Percentiles rank a stretch among this genome's conserved stretches.
Evolutionary conservation across 2,329 filamentous ascomycete species (phyloP).

Genomic region (Pseudogymnoascus sp.): DNA sequence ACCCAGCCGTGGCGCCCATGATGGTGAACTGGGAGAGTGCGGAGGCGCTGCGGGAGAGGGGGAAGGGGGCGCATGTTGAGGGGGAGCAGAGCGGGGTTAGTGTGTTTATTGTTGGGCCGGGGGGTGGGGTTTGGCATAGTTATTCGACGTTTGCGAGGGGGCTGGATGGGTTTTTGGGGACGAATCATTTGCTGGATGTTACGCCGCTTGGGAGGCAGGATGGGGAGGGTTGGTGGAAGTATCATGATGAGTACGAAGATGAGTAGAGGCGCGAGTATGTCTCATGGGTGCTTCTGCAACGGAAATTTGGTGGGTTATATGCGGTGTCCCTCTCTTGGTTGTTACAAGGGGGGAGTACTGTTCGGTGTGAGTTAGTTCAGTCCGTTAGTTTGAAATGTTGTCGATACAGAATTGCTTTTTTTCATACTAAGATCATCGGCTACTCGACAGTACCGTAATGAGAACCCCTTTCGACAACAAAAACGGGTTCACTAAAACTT

Average conservation of each 20-base stretch:
- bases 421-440: neutral
- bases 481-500: neutral
- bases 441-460: neutral
- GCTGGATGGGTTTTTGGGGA: conserved; percentile 27
- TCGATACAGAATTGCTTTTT: neutral
- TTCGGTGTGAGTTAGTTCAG: neutral
- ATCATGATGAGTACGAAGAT: conserved; percentile 17
- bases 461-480: neutral
- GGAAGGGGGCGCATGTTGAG: conserved; percentile 20
- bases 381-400: neutral
- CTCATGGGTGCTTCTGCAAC: neutral
- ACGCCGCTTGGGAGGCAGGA: conserved; percentile 31
- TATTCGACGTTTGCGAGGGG: conserved; percentile 32
- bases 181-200: conserved; percentile 29
- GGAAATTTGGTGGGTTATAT: neutral
- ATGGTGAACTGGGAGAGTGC: conserved; percentile 22
- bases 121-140: conserved; percentile 31
- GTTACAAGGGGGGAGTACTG: neutral
- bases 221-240: conserved; percentile 11
- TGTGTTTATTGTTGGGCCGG: conserved; percentile 29
- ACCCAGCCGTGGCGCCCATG: conserved; percentile 23
- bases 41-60: neutral
- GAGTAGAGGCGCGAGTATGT: neutral
- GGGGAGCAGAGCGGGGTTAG: conserved; percentile 33
- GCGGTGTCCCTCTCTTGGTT: neutral